Percentiles rank a stretch among this genome's conserved stretches.
phyloP scores from a whole-genome alignment of 805 yeast genomes.

The Metschnikowia corniflorae region DNA sequence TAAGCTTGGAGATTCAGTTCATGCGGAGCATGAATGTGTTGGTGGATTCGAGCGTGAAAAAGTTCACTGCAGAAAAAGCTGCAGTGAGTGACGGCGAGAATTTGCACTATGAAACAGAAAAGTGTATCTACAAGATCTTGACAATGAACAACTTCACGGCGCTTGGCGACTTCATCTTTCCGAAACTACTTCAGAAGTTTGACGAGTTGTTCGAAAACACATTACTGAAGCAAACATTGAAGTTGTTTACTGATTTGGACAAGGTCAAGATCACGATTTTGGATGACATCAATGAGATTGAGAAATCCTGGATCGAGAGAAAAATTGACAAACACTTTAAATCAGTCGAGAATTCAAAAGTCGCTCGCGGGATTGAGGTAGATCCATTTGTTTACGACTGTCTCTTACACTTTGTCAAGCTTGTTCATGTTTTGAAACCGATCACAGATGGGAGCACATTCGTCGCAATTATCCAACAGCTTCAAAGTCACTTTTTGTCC shows the following conservation, averaged over 20 bases:
- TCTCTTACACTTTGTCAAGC: conserved; percentile 39
- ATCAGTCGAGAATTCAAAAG: conserved; percentile 26
- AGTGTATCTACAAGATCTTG: conserved; percentile 34
- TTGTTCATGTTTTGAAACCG: conserved; percentile 39
- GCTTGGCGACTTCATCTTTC: conserved; percentile 30
- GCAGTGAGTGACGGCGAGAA: conserved; percentile 11
- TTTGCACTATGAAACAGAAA: conserved; percentile 18
- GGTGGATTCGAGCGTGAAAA: conserved; percentile 40
- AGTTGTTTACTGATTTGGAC: conserved; percentile 40
- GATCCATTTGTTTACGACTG: conserved; percentile 40
- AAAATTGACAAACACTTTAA: conserved; percentile 26
- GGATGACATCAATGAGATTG: conserved; percentile 38
- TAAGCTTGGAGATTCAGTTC: conserved; percentile 43
- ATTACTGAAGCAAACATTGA: conserved; percentile 35
- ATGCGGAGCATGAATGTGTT: conserved; percentile 41
- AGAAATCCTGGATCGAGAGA: conserved; percentile 32
- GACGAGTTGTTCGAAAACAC: conserved; percentile 35
- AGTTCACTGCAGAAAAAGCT: conserved; percentile 23
- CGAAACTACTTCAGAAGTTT: conserved; percentile 29
- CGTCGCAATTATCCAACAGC: conserved; percentile 33
- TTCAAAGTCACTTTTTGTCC: conserved; percentile 35
- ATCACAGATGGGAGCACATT: conserved; percentile 36
- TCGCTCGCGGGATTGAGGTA: conserved; percentile 28
- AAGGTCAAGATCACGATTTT: conserved; percentile 37
- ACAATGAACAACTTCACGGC: conserved; percentile 44